Conservation (phyloP, 108 stramenopile species). For the Discostella pseudostelligera region DNA sequence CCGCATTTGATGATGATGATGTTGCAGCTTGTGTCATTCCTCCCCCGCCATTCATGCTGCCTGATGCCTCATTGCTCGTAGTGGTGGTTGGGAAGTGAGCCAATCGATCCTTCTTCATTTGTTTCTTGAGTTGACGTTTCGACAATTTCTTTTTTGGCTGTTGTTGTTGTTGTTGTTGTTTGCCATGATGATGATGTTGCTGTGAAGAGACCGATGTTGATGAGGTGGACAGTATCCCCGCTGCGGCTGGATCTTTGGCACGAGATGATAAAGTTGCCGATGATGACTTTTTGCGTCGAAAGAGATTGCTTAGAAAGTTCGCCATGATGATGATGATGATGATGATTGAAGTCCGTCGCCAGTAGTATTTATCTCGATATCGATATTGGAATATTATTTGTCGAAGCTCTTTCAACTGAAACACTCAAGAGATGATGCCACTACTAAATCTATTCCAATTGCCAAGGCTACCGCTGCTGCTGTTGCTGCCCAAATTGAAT, state of each 20-base stretch:
- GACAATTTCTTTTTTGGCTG: conserved; percentile 17
- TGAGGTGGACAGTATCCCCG: conserved; percentile 16
- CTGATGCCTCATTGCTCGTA: background rate
- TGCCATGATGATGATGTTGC: conserved; percentile 3
- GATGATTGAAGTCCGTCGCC: no score
- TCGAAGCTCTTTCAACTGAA: no score
- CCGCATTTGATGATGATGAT: no score
- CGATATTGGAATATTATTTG: no score
- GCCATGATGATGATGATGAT: conserved; percentile 20
- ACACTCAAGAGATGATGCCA: no score
- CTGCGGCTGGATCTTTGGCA: conserved; percentile 12
- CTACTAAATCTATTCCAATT: no score
- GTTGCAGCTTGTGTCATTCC: background rate
- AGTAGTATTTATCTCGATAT: no score
- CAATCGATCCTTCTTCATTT: conserved; percentile 41
- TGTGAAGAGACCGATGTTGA: background rate
- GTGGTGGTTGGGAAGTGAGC: conserved; percentile 27
- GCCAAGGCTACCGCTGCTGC: no score
- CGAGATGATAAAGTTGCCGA: background rate
- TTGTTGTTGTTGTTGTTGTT: conserved; percentile 1
- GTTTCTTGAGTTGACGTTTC: conserved; percentile 25
- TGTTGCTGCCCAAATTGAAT: no score
- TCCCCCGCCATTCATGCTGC: background rate
- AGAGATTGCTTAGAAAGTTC: conserved; percentile 42
- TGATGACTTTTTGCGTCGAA: conserved; percentile 8